These are phyloP conservation scores for Epicoccum sorghinum DNA, from an alignment of 2,329 filamentous ascomycete genomes.

Conservation along the genomic window DNA sequence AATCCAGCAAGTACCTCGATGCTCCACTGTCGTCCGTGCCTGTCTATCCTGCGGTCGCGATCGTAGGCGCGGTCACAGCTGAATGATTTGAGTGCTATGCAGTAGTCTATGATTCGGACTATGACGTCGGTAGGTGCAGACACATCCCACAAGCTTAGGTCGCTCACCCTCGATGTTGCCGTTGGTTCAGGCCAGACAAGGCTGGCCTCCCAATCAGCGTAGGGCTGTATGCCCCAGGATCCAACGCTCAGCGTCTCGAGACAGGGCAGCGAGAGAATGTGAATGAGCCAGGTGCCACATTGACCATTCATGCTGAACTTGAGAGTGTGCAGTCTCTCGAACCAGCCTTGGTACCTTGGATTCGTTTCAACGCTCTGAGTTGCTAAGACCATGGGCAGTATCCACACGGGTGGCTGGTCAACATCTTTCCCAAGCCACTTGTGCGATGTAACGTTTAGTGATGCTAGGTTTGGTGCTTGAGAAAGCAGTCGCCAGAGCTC, in stretches of 20 bases:
- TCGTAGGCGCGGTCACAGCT: neutral
- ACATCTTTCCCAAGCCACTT: neutral
- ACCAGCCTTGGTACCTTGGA: neutral
- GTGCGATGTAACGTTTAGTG: neutral
- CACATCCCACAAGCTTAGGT: neutral
- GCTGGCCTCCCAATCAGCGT: neutral
- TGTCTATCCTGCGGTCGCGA: neutral
- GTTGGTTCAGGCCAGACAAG: neutral
- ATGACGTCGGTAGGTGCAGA: neutral
- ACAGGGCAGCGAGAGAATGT: neutral
- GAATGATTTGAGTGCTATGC: neutral
- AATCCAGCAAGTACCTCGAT: neutral
- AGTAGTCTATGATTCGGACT: neutral
- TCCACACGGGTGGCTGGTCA: neutral
- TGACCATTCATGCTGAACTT: neutral
- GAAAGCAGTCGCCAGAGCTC: conserved; percentile 1
- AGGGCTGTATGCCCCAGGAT: neutral
- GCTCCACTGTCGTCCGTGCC: neutral
- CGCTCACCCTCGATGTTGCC: neutral
- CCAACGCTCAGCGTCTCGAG: neutral
- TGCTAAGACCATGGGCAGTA: neutral
- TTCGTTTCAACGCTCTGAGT: neutral
- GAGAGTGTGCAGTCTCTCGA: neutral
- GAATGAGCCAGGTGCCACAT: neutral
- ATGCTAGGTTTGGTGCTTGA: neutral